Base-by-base conservation (phyloP, 495 filamentous ascomycete species). In the Cladorrhinum samala region DNA sequence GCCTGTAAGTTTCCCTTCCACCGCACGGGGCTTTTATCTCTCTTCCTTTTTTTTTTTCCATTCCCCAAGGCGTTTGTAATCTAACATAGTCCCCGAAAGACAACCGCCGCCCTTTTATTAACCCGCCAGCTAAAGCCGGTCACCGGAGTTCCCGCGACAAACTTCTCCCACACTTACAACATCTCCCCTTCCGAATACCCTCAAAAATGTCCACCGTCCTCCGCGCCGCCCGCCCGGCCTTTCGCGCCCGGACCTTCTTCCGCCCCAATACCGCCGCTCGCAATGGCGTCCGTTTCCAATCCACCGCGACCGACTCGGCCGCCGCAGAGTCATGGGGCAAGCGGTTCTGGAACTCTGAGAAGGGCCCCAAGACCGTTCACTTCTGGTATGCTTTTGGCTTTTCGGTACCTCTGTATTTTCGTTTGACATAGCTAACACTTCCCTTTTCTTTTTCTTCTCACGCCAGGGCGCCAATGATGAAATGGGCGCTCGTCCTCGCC, bases 311-410 rank as follows among this genome's bases (percentile, higher is more conserved):
- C 41, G 66, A 69, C 39, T 71, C 70, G 16, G 67, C 77, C 23
- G 67, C 72, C 14, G 69, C 72, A 54, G 68, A 82, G 59, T 74
- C 84, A 68, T 80, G 73, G 62, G 76, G 87, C 67, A 79, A 82
- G 75, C 81, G 81, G 66, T 75, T 92, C 69, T 94, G 87, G 87
- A 85, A 89, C 70, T 90, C 88, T 72, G 86, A 87, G 16, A 72
- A 95, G 50, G 91, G 91, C 23, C 66, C 94, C 30, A 95, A 95
- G 83, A 98, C 93, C 51, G 91, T 98, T 65, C 93, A 98, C 72
- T 98, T 98, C 76, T 98, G 93, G 81, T 95, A 54, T 2, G 41
- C 19, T 11, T 2, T 20, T 11, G 42, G 37, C 23, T 21, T 9
- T 1, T 9, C 19, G 14, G 2, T n/a, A n/a, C n/a, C n/a, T n/a